Percentiles rank a stretch among this genome's conserved stretches.
These are phyloP conservation scores for Gaertneriomyces semiglobifer DNA, from an alignment of 192 early-diverging fungal species.

Conservation along the genomic window DNA sequence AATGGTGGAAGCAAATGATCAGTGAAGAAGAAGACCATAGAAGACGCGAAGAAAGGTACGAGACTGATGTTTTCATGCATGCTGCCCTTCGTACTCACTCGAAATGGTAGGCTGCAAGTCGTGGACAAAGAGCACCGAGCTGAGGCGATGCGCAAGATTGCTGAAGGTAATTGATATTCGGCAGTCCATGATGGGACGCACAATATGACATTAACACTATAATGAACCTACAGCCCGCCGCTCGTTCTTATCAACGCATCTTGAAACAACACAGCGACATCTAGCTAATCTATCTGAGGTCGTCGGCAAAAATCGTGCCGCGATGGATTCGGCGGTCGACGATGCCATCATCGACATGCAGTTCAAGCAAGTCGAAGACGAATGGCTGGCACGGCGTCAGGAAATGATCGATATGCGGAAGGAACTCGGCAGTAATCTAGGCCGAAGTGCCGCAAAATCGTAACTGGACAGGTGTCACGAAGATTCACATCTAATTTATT, in stretches of 20 bases:
- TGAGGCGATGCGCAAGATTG: slow-evolving; percentile 35
- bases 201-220: background rate
- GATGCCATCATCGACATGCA: slow-evolving; percentile 2
- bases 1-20: slow-evolving; percentile 50
- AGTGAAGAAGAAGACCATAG: slow-evolving; percentile 35
- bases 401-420: slow-evolving; percentile 33
- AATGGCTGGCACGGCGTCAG: slow-evolving; percentile 40
- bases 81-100: background rate
- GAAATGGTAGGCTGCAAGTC: slow-evolving; percentile 33
- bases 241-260: slow-evolving; percentile 4
- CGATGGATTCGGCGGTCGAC: slow-evolving; percentile 31
- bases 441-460: no score
- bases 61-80: background rate
- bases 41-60: slow-evolving; percentile 24
- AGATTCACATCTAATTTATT: no score
- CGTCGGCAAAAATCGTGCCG: slow-evolving; percentile 23
- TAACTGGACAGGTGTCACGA: no score
- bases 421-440: background rate
- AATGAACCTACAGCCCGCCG: background rate
- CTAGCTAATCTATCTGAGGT: slow-evolving; percentile 25
- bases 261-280: background rate
- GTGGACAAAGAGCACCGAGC: slow-evolving; percentile 44
- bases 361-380: slow-evolving; percentile 43
- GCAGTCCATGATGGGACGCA: no score
- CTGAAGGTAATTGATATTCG: slow-evolving; percentile 34